Percentiles rank a stretch among this genome's conserved stretches.
phyloP scores from a whole-genome alignment of 257 asterid species.

The Solanum pinnatisectum region DNA sequence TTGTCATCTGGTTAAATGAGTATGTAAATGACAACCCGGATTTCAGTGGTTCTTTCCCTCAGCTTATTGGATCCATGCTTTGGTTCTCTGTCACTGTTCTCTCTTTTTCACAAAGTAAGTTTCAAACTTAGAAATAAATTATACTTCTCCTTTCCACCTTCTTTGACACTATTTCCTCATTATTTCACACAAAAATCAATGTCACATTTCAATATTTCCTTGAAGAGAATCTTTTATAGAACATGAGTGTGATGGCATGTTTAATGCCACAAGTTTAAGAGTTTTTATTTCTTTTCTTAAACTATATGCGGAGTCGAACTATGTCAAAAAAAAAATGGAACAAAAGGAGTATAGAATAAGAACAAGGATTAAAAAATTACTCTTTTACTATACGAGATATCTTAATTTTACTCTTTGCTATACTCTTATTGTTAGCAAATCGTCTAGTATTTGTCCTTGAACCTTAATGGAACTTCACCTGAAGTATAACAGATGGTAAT shows the following conservation, averaged over 20 bases:
- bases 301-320: background rate
- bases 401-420: background rate
- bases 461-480: background rate
- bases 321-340: background rate
- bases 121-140: background rate
- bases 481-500: background rate
- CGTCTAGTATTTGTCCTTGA: background rate
- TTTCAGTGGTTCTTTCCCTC: slow-evolving; percentile 19
- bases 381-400: background rate
- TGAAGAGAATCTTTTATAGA: background rate
- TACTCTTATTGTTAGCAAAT: background rate
- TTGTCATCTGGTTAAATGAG: slow-evolving; percentile 46
- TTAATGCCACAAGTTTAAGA: background rate
- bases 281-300: background rate
- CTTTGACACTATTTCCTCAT: background rate
- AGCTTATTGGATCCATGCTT: slow-evolving; percentile 26
- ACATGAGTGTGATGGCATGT: background rate
- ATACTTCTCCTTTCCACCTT: background rate
- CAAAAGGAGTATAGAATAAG: background rate
- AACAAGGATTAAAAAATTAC: background rate
- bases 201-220: background rate
- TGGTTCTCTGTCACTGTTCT: slow-evolving; percentile 60
- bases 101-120: slow-evolving; percentile 47
- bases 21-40: slow-evolving; percentile 30
- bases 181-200: background rate